These are phyloP conservation scores for Penicillium aurantiogriseum DNA, from an alignment of 2,329 filamentous ascomycete species.

Conservation along the genomic window DNA sequence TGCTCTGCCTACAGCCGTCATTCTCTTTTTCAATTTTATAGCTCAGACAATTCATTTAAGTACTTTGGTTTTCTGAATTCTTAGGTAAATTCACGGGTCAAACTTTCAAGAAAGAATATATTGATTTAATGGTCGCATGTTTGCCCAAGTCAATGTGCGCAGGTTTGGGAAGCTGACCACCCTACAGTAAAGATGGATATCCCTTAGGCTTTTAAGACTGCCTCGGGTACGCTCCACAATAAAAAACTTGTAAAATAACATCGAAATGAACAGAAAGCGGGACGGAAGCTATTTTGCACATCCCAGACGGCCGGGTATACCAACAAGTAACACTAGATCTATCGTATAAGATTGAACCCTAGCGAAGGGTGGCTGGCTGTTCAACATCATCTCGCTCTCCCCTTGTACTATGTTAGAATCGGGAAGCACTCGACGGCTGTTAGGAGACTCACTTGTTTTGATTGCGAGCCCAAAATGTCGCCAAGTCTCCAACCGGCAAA, in stretches of 20 bases:
- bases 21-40: too few relatives aligned
- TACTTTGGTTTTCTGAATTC: not conserved
- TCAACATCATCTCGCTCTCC: not conserved
- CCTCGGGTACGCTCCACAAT: not conserved
- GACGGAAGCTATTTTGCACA: not conserved
- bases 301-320: too few relatives aligned
- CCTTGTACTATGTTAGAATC: not conserved
- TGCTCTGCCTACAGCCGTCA: too few relatives aligned
- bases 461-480: conserved; percentile 11
- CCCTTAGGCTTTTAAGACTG: not conserved
- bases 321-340: not conserved
- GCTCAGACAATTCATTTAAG: not conserved
- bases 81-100: not conserved
- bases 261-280: not conserved
- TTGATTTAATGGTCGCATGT: not conserved
- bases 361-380: not conserved
- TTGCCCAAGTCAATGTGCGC: not conserved
- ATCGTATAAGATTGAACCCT: too few relatives aligned
- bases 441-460: conserved; percentile 5
- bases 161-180: not conserved
- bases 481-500: conserved; percentile 45
- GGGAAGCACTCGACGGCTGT: not conserved
- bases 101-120: not conserved
- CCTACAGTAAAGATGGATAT: not conserved
- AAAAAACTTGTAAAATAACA: not conserved